These are phyloP conservation scores for Zasmidium angulare DNA, from an alignment of 2,329 filamentous ascomycete species.

Conservation along the genomic window DNA sequence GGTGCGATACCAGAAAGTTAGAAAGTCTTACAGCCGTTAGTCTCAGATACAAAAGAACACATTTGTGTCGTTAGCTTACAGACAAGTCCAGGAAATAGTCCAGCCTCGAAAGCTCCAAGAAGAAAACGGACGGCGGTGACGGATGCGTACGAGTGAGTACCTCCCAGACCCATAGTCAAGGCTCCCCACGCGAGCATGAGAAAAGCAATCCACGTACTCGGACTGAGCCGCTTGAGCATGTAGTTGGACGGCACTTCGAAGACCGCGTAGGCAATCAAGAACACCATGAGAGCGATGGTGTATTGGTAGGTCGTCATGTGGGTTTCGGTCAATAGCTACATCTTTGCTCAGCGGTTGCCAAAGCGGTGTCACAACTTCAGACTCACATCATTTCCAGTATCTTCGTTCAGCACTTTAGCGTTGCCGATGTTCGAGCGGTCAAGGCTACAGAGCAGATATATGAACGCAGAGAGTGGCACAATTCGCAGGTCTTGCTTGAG, in stretches of 20 bases:
- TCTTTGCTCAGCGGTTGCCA: neutral
- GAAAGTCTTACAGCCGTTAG: conserved; percentile 12
- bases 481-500: conserved; percentile 60
- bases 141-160: conserved; percentile 45
- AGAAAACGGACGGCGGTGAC: conserved; percentile 45
- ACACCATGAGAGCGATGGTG: conserved; percentile 49
- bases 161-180: conserved; percentile 38
- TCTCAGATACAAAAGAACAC: neutral
- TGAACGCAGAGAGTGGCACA: conserved; percentile 61
- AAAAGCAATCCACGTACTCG: conserved; percentile 35
- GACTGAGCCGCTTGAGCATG: conserved; percentile 46
- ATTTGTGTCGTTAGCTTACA: conserved; percentile 34
- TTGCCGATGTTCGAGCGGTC: conserved; percentile 60
- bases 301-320: conserved; percentile 63
- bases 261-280: conserved; percentile 55
- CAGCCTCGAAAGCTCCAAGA: conserved; percentile 52
- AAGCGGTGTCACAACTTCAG: neutral
- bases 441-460: conserved; percentile 68
- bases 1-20: conserved; percentile 34
- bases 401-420: conserved; percentile 59
- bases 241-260: conserved; percentile 47
- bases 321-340: conserved; percentile 57
- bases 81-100: conserved; percentile 54
- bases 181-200: conserved; percentile 35
- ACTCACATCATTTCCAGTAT: conserved; percentile 54